phyloP scores from a whole-genome alignment of 306 rosid species.

The Gynostemma pentaphyllum region DNA sequence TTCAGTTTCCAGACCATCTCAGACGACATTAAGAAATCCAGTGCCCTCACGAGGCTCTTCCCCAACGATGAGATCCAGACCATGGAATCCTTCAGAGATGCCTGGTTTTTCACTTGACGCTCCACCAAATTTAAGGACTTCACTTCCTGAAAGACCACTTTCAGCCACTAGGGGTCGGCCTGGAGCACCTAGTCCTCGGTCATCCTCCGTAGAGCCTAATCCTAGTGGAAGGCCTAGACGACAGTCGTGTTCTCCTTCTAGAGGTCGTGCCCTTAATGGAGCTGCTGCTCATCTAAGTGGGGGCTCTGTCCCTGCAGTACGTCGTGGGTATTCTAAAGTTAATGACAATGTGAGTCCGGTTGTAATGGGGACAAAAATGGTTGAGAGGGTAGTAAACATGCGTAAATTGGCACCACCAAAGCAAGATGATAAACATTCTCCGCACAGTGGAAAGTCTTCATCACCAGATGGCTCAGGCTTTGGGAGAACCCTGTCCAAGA shows the following conservation, averaged over 20 bases:
- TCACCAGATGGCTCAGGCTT: no score
- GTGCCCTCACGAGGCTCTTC: conserved; percentile 59
- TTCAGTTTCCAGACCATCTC: conserved; percentile 39
- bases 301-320: conserved; percentile 68
- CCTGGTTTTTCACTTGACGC: conserved; percentile 91
- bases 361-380: conserved; percentile 72
- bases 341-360: conserved; percentile 69
- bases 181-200: conserved; percentile 69
- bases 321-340: conserved; percentile 45
- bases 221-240: conserved; percentile 63
- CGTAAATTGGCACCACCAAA: no score
- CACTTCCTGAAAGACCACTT: no score
- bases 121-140: no score
- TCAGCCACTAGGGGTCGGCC: conserved; percentile 90
- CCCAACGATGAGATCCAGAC: no score
- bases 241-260: conserved; percentile 89
- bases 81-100: conserved; percentile 88
- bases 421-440: no score
- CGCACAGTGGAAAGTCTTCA: conserved; percentile 53
- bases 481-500: conserved; percentile 83
- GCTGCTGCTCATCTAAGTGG: conserved; percentile 55
- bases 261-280: conserved; percentile 60
- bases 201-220: conserved; percentile 71
- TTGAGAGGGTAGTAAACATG: no score
- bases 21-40: conserved; percentile 35